Conservation (phyloP, 352 stramenopile species). For the Salisapilia sapeloensis region DNA sequence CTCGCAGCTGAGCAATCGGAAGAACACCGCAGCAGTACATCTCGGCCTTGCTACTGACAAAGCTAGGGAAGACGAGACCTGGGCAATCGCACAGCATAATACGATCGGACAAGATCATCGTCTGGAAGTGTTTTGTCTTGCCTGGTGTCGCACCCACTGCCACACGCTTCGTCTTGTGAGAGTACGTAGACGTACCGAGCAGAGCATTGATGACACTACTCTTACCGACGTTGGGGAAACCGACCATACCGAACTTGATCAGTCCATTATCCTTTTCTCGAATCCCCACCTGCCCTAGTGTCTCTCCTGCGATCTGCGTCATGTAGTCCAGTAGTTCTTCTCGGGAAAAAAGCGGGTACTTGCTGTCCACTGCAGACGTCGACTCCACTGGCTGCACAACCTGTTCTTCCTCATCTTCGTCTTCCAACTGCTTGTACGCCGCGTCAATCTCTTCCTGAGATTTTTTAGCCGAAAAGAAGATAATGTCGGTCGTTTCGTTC, state of each 20-base stretch:
- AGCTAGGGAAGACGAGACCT: conserved; percentile 98
- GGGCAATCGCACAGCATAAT: conserved; percentile 99
- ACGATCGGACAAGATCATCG: conserved; percentile 89
- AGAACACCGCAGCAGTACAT: conserved; percentile 98
- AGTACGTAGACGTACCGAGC: conserved; percentile 89
- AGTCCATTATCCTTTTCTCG: conserved; percentile 68
- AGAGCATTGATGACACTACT: conserved; percentile 98
- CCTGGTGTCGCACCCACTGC: conserved; percentile 95
- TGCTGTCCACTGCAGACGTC: conserved; percentile 4
- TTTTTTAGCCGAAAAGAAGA: conserved; percentile 97
- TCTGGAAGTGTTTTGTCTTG: conserved; percentile 99
- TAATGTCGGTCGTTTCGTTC: conserved; percentile 75
- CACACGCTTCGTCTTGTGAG: conserved; percentile 91
- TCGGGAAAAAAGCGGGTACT: conserved; percentile 53
- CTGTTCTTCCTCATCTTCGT: conserved; percentile 6
- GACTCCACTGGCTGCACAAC: conserved; percentile 5
- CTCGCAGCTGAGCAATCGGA: conserved; percentile 95
- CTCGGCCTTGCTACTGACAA: conserved; percentile 96
- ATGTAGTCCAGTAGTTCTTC: conserved; percentile 64
- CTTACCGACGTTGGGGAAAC: conserved; percentile 99
- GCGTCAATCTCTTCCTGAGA: conserved; percentile 87
- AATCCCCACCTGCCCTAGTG: conserved; percentile 36
- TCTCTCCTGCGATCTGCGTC: conserved; percentile 23
- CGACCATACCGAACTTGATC: conserved; percentile 96
- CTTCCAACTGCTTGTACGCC: conserved; percentile 39